These are phyloP conservation scores for Pseudocercospora crystallina DNA, from an alignment of 2,329 filamentous ascomycete genomes.

Conservation along the genomic window DNA sequence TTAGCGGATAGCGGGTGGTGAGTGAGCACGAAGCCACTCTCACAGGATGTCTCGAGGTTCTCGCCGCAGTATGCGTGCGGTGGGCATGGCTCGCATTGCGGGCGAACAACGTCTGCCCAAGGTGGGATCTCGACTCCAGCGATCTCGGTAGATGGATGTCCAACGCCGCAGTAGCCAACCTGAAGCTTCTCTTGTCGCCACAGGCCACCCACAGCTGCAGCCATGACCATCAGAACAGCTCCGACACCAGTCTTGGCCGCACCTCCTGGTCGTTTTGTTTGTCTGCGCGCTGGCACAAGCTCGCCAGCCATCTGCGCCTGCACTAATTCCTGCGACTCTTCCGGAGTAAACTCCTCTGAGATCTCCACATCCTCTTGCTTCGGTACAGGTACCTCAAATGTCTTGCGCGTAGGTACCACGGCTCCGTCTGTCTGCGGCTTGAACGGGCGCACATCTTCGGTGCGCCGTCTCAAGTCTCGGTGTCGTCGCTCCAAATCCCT, in stretches of 20 bases:
- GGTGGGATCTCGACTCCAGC: constrained; percentile 69
- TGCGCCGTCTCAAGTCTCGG: constrained; percentile 44
- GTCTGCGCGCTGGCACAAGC: constrained; percentile 44
- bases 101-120: constrained; percentile 68
- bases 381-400: constrained; percentile 58
- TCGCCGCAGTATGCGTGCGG: constrained; percentile 84
- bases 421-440: constrained; percentile 56
- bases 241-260: constrained; percentile 63
- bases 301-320: constrained; percentile 57
- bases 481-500: constrained; percentile 43
- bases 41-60: constrained; percentile 75
- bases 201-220: constrained; percentile 74
- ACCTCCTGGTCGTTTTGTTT: constrained; percentile 45
- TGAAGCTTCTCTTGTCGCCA: constrained; percentile 95
- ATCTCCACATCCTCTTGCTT: constrained; percentile 51
- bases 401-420: constrained; percentile 56
- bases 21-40: constrained; percentile 81
- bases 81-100: constrained; percentile 87
- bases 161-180: constrained; percentile 91
- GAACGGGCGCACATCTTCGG: constrained; percentile 41
- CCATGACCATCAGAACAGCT: constrained; percentile 67
- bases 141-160: constrained; percentile 58
- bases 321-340: constrained; percentile 80
- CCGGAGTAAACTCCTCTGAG: constrained; percentile 90
- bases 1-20: constrained; percentile 79